Conservation (phyloP, 306 rosid species). For the Cercis canadensis region DNA sequence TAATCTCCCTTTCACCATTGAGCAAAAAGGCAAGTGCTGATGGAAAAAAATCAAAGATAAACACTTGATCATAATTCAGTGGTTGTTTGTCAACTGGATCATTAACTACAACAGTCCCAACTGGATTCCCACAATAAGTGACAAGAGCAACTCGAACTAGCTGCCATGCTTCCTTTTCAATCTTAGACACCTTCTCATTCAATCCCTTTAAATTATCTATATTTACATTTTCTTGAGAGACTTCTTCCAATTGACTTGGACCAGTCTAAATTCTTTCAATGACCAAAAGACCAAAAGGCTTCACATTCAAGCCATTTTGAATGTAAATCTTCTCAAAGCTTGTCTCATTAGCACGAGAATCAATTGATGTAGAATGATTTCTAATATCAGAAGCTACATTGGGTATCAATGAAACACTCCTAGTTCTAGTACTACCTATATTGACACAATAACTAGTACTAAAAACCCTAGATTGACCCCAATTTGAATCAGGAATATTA, state of each 20-base stretch:
- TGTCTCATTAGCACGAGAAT: conserved; percentile 63
- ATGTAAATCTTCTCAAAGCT: conserved; percentile 71
- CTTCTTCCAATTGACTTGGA: conserved; percentile 53
- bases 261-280: conserved; percentile 50
- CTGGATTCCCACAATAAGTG: conserved; percentile 77
- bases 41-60: conserved; percentile 86
- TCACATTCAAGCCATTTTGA: conserved; percentile 68
- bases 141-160: conserved; percentile 73
- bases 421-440: conserved; percentile 50
- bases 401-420: conserved; percentile 50
- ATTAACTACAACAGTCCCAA: conserved; percentile 90
- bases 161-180: conserved; percentile 82
- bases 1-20: conserved; percentile 83
- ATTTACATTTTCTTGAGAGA: conserved; percentile 37
- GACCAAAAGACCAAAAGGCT: conserved; percentile 69
- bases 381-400: conserved; percentile 72
- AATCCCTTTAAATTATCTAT: conserved; percentile 33
- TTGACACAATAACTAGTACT: conserved; percentile 38
- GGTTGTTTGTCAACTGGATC: conserved; percentile 76
- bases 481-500: conserved; percentile 51
- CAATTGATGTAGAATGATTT: conserved; percentile 76
- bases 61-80: conserved; percentile 89
- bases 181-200: conserved; percentile 55
- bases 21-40: conserved; percentile 90
- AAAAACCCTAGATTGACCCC: conserved; percentile 55